phyloP scores from a whole-genome alignment of 1,284 basidiomycete species.

The Microbotryum saponariae region DNA sequence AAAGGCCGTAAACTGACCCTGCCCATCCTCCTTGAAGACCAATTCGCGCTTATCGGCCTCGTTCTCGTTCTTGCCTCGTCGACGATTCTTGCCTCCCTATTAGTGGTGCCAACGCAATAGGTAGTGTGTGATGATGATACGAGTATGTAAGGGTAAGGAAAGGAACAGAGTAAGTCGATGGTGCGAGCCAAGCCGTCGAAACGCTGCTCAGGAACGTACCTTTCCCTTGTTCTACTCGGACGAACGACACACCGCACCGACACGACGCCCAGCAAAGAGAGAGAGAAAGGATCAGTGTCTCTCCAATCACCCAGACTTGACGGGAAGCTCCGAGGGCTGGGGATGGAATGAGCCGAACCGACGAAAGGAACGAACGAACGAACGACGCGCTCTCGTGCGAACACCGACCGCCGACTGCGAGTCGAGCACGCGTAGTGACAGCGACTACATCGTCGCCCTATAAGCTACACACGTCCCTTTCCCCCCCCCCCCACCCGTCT shows the following conservation, averaged over 20 bases:
- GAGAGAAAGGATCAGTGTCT: neutral
- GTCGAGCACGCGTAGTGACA: too few relatives aligned
- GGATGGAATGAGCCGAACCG: too few relatives aligned
- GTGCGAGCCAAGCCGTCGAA: neutral
- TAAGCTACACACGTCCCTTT: too few relatives aligned
- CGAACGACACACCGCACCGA: neutral
- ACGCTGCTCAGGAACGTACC: constrained; percentile 9
- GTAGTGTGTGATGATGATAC: neutral
- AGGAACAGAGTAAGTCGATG: neutral
- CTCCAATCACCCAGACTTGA: too few relatives aligned
- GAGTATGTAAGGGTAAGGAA: too few relatives aligned
- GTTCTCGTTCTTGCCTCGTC: constrained; percentile 99
- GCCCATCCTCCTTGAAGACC: constrained; percentile 97
- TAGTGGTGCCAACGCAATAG: neutral
- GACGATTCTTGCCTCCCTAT: constrained; percentile 97
- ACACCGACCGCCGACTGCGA: too few relatives aligned
- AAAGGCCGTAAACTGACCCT: constrained; percentile 51
- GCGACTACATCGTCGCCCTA: too few relatives aligned
- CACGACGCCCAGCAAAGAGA: neutral
- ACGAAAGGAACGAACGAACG: too few relatives aligned
- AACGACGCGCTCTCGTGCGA: too few relatives aligned
- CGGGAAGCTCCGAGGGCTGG: too few relatives aligned
- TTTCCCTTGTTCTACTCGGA: constrained; percentile 31
- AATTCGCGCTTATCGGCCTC: constrained; percentile 97
- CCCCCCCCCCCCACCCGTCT: too few relatives aligned